phyloP scores from a whole-genome alignment of 139 green algal genomes.

The Tetraselmis striata region DNA sequence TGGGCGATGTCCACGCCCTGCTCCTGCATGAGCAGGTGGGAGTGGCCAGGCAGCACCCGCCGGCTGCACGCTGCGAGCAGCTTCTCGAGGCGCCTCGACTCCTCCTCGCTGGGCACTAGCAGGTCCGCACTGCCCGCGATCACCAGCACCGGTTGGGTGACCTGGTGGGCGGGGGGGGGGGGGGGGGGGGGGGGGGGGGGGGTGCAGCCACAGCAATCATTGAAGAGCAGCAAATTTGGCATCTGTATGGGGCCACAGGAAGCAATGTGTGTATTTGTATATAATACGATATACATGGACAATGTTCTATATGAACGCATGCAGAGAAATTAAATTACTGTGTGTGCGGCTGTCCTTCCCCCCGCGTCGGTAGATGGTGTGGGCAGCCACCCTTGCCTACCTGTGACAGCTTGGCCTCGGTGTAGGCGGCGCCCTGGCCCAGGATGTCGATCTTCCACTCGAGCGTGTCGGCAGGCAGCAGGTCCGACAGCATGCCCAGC shows the following conservation, averaged over 20 bases:
- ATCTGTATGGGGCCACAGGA: too few relatives aligned
- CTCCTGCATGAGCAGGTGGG: slow-evolving; percentile 7
- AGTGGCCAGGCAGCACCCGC: background rate
- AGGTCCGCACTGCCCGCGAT: slow-evolving; percentile 6
- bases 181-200: too few relatives aligned
- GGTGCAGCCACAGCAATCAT: too few relatives aligned
- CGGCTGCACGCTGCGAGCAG: background rate
- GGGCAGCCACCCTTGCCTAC: too few relatives aligned
- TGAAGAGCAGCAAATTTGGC: too few relatives aligned
- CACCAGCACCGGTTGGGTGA: background rate
- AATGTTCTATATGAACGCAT: too few relatives aligned
- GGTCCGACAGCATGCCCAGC: background rate
- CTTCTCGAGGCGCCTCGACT: slow-evolving; percentile 1
- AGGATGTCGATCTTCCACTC: background rate
- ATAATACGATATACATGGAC: too few relatives aligned
- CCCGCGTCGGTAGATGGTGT: too few relatives aligned
- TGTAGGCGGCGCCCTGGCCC: background rate
- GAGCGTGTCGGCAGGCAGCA: background rate
- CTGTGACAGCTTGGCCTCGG: background rate
- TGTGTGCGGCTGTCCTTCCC: too few relatives aligned
- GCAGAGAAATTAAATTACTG: too few relatives aligned
- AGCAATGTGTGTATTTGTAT: too few relatives aligned
- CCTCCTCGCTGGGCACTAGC: slow-evolving; percentile 2
- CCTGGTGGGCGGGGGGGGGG: too few relatives aligned
- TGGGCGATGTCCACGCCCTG: background rate